Base-by-base conservation (phyloP, 345 rosid species). In the Gossypium arboreum region DNA sequence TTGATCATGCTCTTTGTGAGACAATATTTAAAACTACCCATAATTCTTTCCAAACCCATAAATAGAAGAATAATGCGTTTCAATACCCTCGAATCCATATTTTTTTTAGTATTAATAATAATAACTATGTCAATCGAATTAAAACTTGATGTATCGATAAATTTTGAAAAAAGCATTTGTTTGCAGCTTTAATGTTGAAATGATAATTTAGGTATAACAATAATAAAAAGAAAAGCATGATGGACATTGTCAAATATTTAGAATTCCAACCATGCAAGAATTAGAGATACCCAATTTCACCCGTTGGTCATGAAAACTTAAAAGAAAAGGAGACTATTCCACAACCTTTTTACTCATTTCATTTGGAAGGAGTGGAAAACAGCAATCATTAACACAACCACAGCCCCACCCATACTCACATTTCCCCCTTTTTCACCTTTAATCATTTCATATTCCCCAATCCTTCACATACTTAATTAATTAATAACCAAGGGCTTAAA, bases 381-480 rank as follows among this genome's bases (percentile, higher is more conserved):
- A 88, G 65, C 96, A 89, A 94, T 94, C 82, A 94, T 94, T 79
- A 76, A 55, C 78, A 39, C 90, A 87, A 85, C 88, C 81, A 54
- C 71, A 15, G 17, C 7, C n/a, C 27, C 13, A 58, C 57, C 41
- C 75, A 24, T 10, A 8, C 41, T 67, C 83, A 47, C 73, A 56
- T 75, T 57, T 75, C 81, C 75, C 64, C 77, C 70, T 16, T 67
- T 15, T 17, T 24, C 58, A 58, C 72, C 88, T 84, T 89, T 86
- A 85, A 79, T 81, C 79, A 83, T 78, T 11, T 55, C 79, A 83
- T 74, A 34, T 55, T 44, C 70, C 29, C 52, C 3, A 13, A 45
- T 45, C 50, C 12, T 1, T 10, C 50, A 9, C 10, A 10, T 6
- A 9, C 7, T 4, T 34, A 34, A 34, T 34, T 34, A 34, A 5